These are phyloP conservation scores for Huiozyma sinensis DNA, from an alignment of 805 yeast genomes.

Conservation along the genomic window DNA sequence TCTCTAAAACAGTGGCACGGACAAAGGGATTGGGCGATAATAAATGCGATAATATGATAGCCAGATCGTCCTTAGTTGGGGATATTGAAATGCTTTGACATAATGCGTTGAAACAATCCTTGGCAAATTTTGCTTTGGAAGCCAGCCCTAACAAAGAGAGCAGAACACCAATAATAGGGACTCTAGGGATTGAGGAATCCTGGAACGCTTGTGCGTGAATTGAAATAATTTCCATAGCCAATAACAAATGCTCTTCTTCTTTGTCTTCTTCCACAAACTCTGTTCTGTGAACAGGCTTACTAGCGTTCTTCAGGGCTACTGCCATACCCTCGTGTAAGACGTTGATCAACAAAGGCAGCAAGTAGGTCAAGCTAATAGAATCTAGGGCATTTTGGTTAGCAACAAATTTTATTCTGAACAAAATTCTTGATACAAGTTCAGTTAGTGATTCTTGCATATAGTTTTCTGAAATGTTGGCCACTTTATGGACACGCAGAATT, in stretches of 20 bases:
- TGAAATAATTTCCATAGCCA: slow-evolving; percentile 66
- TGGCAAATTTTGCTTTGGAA: slow-evolving; percentile 67
- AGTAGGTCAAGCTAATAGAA: slow-evolving; percentile 54
- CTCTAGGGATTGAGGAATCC: slow-evolving; percentile 59
- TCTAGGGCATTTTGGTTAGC: slow-evolving; percentile 67
- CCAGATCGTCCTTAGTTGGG: slow-evolving; percentile 45
- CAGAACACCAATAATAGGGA: slow-evolving; percentile 48
- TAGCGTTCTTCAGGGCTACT: slow-evolving; percentile 42
- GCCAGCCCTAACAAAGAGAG: slow-evolving; percentile 62
- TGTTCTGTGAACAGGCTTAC: slow-evolving; percentile 41
- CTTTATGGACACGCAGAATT: slow-evolving; percentile 46
- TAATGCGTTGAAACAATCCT: slow-evolving; percentile 70
- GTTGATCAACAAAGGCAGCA: slow-evolving; percentile 61
- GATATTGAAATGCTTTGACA: slow-evolving; percentile 67
- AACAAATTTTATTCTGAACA: slow-evolving; percentile 65
- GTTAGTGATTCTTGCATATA: slow-evolving; percentile 41
- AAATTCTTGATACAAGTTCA: slow-evolving; percentile 49
- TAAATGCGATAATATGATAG: slow-evolving; percentile 43
- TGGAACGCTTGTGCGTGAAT: slow-evolving; percentile 60
- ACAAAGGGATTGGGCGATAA: slow-evolving; percentile 60
- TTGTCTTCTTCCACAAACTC: slow-evolving; percentile 74
- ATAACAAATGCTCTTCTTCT: slow-evolving; percentile 76
- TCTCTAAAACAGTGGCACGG: slow-evolving; percentile 70
- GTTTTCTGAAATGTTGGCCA: slow-evolving; percentile 35
- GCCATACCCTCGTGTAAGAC: slow-evolving; percentile 58